A percentile compares a stretch with the other conserved stretches of the same genome.
Conservation (phyloP, 805 yeast genomes). For the Metschnikowia gruessii region DNA sequence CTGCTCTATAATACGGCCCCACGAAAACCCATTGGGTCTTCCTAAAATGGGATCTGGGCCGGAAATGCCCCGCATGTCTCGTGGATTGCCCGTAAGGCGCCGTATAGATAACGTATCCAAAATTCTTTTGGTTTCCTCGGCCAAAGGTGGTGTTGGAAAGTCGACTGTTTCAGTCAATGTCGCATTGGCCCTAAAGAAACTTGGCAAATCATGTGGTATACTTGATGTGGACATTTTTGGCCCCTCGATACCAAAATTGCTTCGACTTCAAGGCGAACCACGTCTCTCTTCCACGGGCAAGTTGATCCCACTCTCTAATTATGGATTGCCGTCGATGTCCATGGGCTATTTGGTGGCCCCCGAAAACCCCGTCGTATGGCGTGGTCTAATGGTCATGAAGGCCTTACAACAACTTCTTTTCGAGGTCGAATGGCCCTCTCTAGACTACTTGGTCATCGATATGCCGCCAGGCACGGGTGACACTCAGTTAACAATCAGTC, state of each 20-base stretch:
- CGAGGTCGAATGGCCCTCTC: slow-evolving; percentile 69
- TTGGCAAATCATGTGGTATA: slow-evolving; percentile 60
- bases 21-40: slow-evolving; percentile 43
- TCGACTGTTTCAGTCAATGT: slow-evolving; percentile 70
- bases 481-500: slow-evolving; percentile 78
- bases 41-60: slow-evolving; percentile 23
- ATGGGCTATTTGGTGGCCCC: slow-evolving; percentile 78
- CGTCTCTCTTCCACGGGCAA: slow-evolving; percentile 49
- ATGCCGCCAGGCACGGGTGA: slow-evolving; percentile 95
- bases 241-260: slow-evolving; percentile 73
- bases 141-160: slow-evolving; percentile 82
- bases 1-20: background rate
- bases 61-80: slow-evolving; percentile 35
- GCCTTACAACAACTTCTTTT: slow-evolving; percentile 81
- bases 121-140: slow-evolving; percentile 66
- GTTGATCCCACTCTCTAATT: slow-evolving; percentile 64
- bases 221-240: slow-evolving; percentile 84
- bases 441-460: slow-evolving; percentile 72
- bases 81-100: slow-evolving; percentile 55
- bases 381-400: slow-evolving; percentile 84
- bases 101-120: slow-evolving; percentile 59
- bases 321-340: slow-evolving; percentile 81
- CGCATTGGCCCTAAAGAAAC: slow-evolving; percentile 56
- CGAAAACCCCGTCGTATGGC: slow-evolving; percentile 74
- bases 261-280: slow-evolving; percentile 72